phyloP scores from a whole-genome alignment of 2,329 filamentous ascomycete genomes.

The Elsinoe perseae region DNA sequence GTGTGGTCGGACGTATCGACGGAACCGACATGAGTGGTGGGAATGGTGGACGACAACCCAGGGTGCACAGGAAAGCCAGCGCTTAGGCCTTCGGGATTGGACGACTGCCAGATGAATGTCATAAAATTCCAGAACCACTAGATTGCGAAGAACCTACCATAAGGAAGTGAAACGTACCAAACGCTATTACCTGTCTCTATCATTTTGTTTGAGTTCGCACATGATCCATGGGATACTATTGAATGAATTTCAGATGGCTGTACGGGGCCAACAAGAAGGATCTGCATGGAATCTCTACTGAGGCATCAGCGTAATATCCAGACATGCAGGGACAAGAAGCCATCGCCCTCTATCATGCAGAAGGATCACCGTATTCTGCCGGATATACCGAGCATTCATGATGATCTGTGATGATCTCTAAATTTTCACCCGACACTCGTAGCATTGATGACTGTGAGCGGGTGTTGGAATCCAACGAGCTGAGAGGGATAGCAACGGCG shows the following conservation, averaged over 20 bases:
- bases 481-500: background rate
- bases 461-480: background rate
- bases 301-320: background rate
- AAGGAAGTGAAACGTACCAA: background rate
- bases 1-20: background rate
- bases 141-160: background rate
- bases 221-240: background rate
- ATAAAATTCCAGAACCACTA: slow-evolving; percentile 6
- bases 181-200: background rate
- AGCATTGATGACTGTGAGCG: background rate
- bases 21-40: slow-evolving; percentile 1
- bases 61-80: slow-evolving; percentile 1
- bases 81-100: slow-evolving; percentile 1
- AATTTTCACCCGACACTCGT: background rate
- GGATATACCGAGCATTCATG: background rate
- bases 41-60: background rate
- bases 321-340: background rate
- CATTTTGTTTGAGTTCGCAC: background rate
- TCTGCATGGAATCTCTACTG: background rate
- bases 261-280: background rate
- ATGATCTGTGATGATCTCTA: background rate
- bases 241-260: background rate
- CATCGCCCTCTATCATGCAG: background rate
- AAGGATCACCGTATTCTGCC: background rate
- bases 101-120: background rate